Evolutionary conservation across 768 basidiomycete genomes (phyloP).

Genomic region (Phaeotremella skinneri): DNA sequence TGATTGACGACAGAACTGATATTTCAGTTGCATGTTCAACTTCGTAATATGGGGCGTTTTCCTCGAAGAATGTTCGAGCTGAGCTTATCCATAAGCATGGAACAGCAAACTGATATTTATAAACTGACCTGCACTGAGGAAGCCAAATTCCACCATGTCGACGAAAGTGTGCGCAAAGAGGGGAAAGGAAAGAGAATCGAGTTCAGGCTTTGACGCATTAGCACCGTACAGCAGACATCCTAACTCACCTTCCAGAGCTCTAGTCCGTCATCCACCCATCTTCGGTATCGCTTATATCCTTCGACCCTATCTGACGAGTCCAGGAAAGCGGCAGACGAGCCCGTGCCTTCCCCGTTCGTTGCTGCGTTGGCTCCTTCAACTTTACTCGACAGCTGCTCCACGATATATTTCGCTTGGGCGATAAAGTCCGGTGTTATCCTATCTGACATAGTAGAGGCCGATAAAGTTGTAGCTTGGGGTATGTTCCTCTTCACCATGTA

Average conservation of each 20-base stretch:
- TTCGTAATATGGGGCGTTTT: constrained; percentile 67
- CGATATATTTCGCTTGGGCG: constrained; percentile 49
- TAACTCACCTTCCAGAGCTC: constrained; percentile 52
- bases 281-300: constrained; percentile 46
- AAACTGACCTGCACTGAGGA: constrained; percentile 78
- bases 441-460: constrained; percentile 44
- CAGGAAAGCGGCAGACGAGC: constrained; percentile 22
- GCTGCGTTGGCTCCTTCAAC: constrained; percentile 26
- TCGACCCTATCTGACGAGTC: constrained; percentile 48
- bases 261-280: constrained; percentile 52
- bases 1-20: constrained; percentile 73
- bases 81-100: constrained; percentile 15
- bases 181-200: constrained; percentile 87
- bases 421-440: constrained; percentile 49
- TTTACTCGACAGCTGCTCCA: constrained; percentile 44
- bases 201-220: constrained; percentile 67
- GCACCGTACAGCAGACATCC: neutral
- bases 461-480: constrained; percentile 43
- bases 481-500: constrained; percentile 48
- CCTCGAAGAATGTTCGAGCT: constrained; percentile 74
- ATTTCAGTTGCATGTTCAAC: constrained; percentile 67
- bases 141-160: constrained; percentile 85
- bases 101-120: constrained; percentile 5
- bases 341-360: constrained; percentile 16
- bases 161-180: constrained; percentile 97